phyloP scores from a whole-genome alignment of 2,329 filamentous ascomycete species.

The Thielaviopsis euricoi region DNA sequence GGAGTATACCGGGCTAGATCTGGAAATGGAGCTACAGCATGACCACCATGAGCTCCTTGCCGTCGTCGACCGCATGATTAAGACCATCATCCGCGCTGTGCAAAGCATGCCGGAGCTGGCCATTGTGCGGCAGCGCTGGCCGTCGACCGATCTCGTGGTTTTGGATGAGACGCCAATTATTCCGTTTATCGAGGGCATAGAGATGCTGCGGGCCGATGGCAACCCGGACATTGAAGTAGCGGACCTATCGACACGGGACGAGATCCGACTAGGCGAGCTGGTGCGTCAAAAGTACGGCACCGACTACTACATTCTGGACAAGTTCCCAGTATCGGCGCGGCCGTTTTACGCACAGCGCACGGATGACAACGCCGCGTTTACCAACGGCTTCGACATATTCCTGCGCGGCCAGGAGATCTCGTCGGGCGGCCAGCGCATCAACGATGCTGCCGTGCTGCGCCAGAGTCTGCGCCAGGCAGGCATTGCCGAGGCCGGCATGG shows the following conservation, averaged over 20 bases:
- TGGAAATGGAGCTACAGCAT: constrained; percentile 82
- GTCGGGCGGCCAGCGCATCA: constrained; percentile 84
- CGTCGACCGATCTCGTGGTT: constrained; percentile 75
- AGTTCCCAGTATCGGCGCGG: constrained; percentile 69
- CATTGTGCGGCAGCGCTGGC: constrained; percentile 66
- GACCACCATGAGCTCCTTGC: constrained; percentile 80
- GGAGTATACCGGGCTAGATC: constrained; percentile 81
- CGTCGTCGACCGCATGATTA: constrained; percentile 64
- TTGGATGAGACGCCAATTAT: constrained; percentile 71
- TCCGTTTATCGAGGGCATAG: constrained; percentile 61
- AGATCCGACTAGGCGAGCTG: constrained; percentile 69
- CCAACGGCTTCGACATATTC: constrained; percentile 93
- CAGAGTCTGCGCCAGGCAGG: constrained; percentile 60
- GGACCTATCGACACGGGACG: constrained; percentile 70
- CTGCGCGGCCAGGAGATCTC: constrained; percentile 85
- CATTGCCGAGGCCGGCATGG: constrained; percentile 67
- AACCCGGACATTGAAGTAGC: constrained; percentile 56
- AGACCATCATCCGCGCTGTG: constrained; percentile 42
- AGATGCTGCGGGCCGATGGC: constrained; percentile 69
- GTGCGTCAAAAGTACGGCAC: constrained; percentile 76
- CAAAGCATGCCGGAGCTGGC: constrained; percentile 50
- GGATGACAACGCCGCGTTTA: constrained; percentile 54
- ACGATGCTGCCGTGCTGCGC: constrained; percentile 58
- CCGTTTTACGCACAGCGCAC: constrained; percentile 90
- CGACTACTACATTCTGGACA: constrained; percentile 89